Evolutionary conservation across 1,139 yeast genomes (phyloP).

Genomic region (Nematodospora anomalae): DNA sequence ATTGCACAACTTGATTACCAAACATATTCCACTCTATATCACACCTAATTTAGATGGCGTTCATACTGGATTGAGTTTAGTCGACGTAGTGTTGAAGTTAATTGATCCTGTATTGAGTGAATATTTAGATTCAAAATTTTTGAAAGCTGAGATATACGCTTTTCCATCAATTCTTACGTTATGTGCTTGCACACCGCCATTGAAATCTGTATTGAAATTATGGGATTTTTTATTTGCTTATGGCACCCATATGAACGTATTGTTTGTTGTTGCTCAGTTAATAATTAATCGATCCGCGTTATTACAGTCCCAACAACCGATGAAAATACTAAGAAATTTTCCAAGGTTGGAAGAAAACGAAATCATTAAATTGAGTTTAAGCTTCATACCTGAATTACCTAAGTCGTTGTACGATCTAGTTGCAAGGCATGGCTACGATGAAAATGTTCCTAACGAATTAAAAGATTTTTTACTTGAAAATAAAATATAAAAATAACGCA

Average conservation of each 20-base stretch:
- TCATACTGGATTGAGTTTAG: slow-evolving; percentile 68
- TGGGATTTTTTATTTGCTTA: slow-evolving; percentile 94
- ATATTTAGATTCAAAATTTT: slow-evolving; percentile 59
- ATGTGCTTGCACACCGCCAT: slow-evolving; percentile 88
- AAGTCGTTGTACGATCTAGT: slow-evolving; percentile 64
- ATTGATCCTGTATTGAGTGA: slow-evolving; percentile 73
- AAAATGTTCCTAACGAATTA: slow-evolving; percentile 40
- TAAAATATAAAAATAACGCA: slow-evolving; percentile 1
- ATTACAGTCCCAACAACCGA: slow-evolving; percentile 63
- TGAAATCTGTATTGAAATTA: slow-evolving; percentile 67
- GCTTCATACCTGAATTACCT: slow-evolving; percentile 79
- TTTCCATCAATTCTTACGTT: slow-evolving; percentile 85
- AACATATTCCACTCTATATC: slow-evolving; percentile 75
- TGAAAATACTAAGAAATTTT: slow-evolving; percentile 69
- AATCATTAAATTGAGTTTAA: slow-evolving; percentile 74
- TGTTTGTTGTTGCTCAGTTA: slow-evolving; percentile 83
- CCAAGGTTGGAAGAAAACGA: slow-evolving; percentile 74
- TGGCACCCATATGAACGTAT: slow-evolving; percentile 84
- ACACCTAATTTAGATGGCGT: slow-evolving; percentile 81
- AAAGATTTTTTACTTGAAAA: slow-evolving; percentile 22
- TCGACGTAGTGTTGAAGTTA: slow-evolving; percentile 67
- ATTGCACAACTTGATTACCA: slow-evolving; percentile 56
- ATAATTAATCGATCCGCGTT: slow-evolving; percentile 65
- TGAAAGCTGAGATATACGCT: slow-evolving; percentile 84
- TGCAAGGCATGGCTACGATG: slow-evolving; percentile 71